A percentile compares a stretch with the other conserved stretches of the same genome.
Evolutionary conservation across 108 stramenopile species (phyloP).

Genomic region (Thalassiosira profunda): DNA sequence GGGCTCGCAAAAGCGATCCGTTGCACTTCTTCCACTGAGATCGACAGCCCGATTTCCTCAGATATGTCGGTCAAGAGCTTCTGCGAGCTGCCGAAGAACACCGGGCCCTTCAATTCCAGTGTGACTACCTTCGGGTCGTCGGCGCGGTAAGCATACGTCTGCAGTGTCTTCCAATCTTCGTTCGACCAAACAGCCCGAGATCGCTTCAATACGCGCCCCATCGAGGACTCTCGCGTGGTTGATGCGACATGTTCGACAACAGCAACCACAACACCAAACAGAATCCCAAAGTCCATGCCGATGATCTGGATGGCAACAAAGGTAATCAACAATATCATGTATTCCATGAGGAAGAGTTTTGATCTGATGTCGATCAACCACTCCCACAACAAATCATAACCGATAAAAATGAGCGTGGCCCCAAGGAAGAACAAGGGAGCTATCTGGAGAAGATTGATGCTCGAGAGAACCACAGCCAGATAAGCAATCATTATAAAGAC

Average conservation of each 20-base stretch:
- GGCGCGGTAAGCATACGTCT: slow-evolving; percentile 61
- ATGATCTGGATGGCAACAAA: slow-evolving; percentile 54
- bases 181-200: slow-evolving; percentile 73
- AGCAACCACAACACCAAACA: slow-evolving; percentile 61
- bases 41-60: slow-evolving; percentile 55
- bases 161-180: slow-evolving; percentile 63
- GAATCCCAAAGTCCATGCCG: slow-evolving; percentile 51
- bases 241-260: slow-evolving; percentile 82
- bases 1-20: slow-evolving; percentile 24
- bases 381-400: slow-evolving; percentile 50
- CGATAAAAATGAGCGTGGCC: slow-evolving; percentile 56
- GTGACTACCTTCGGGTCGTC: slow-evolving; percentile 61
- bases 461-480: slow-evolving; percentile 61
- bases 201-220: slow-evolving; percentile 59
- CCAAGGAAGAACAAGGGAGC: slow-evolving; percentile 53
- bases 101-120: slow-evolving; percentile 68
- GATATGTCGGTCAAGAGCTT: slow-evolving; percentile 57
- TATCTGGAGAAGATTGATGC: slow-evolving; percentile 74
- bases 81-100: slow-evolving; percentile 82
- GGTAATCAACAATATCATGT: slow-evolving; percentile 35
- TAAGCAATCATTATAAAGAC: slow-evolving; percentile 67
- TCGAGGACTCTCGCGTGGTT: slow-evolving; percentile 57
- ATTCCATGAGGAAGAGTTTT: slow-evolving; percentile 47
- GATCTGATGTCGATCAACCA: slow-evolving; percentile 45
- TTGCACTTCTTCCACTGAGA: slow-evolving; percentile 23